A percentile compares a stretch with the other conserved stretches of the same genome.
These are phyloP conservation scores for Hypoxylon subgilvum DNA, from an alignment of 495 filamentous ascomycete species.

Conservation along the genomic window DNA sequence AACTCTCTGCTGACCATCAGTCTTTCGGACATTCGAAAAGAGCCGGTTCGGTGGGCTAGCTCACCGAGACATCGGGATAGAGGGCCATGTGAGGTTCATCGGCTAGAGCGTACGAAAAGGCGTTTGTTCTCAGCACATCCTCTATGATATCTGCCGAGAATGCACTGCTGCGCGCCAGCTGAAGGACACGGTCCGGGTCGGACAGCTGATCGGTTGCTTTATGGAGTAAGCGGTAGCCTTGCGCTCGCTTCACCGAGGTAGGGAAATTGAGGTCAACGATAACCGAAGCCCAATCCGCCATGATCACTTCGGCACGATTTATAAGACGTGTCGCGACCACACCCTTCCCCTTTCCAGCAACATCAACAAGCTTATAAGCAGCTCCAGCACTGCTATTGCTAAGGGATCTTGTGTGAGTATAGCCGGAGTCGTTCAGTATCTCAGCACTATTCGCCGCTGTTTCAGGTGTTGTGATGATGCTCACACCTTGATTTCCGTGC, in stretches of 20 bases:
- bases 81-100: conserved; percentile 45
- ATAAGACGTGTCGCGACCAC: conserved; percentile 45
- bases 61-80: conserved; percentile 48
- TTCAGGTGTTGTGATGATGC: conserved; percentile 46
- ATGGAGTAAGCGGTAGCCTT: conserved; percentile 44
- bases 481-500: conserved; percentile 44
- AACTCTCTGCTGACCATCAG: conserved; percentile 39
- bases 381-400: conserved; percentile 4
- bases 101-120: conserved; percentile 42
- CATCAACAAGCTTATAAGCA: conserved; percentile 40
- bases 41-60: conserved; percentile 6
- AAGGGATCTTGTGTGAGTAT: conserved; percentile 14
- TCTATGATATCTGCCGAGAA: conserved; percentile 45
- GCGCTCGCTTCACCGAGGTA: conserved; percentile 30
- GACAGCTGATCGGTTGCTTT: conserved; percentile 43
- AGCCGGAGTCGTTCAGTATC: conserved; percentile 38
- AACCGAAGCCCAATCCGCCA: conserved; percentile 47
- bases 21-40: background rate
- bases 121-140: conserved; percentile 50
- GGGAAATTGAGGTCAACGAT: conserved; percentile 46
- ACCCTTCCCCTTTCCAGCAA: conserved; percentile 49
- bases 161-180: conserved; percentile 42
- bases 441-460: conserved; percentile 36
- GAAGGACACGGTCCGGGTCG: conserved; percentile 40
- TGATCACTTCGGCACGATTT: conserved; percentile 40